These are phyloP conservation scores for Mycena leptocephala DNA, from an alignment of 768 basidiomycete genomes.

Conservation along the genomic window DNA sequence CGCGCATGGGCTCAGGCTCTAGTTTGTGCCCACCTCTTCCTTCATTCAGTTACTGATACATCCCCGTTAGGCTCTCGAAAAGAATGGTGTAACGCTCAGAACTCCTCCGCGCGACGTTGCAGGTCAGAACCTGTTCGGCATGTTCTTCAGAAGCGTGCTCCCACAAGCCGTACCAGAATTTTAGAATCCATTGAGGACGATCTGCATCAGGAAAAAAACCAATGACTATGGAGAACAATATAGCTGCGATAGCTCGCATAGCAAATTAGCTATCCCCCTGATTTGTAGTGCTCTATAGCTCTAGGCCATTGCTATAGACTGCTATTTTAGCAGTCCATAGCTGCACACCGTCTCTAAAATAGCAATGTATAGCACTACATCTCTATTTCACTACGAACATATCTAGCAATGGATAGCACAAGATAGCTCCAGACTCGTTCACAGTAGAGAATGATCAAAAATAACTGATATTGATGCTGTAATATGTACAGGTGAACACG, in stretches of 20 bases:
- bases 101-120: slow-evolving; percentile 9
- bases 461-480: background rate
- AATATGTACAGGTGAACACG: background rate
- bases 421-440: background rate
- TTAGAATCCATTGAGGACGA: no score
- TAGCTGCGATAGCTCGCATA: background rate
- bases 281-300: background rate
- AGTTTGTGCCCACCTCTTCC: background rate
- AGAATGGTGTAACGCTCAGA: slow-evolving; percentile 7
- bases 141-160: slow-evolving; percentile 1
- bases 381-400: background rate
- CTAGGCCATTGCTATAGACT: background rate
- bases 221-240: background rate
- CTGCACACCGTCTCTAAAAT: no score
- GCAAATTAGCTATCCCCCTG: background rate
- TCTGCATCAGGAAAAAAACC: background rate
- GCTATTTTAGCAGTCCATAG: background rate
- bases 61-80: background rate
- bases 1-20: background rate
- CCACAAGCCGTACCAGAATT: no score
- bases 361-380: background rate
- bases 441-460: no score
- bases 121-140: slow-evolving; percentile 13
- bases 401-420: background rate
- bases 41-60: background rate